These are phyloP conservation scores for Cyamopsis tetragonoloba DNA, from an alignment of 306 rosid species.

Conservation along the genomic window DNA sequence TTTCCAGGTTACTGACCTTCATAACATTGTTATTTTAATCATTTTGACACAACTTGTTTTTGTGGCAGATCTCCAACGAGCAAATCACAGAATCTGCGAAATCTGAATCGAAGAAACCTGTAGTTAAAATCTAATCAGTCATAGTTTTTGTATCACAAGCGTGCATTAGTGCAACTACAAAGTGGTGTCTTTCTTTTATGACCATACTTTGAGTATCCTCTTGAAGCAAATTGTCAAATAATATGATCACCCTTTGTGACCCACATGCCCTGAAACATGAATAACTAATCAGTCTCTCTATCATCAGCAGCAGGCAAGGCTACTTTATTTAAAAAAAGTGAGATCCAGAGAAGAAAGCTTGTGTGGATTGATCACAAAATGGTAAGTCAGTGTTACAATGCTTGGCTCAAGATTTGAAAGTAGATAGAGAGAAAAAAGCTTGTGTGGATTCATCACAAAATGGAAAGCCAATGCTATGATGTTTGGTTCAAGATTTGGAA, in stretches of 20 bases:
- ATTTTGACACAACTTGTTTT: slow-evolving; percentile 14
- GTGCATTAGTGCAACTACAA: background rate
- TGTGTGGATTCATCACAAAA: too few relatives aligned
- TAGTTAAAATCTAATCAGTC: background rate
- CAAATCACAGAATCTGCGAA: slow-evolving; percentile 31
- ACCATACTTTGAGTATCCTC: background rate
- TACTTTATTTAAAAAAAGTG: too few relatives aligned
- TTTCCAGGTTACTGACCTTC: background rate
- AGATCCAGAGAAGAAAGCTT: too few relatives aligned
- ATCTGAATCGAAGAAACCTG: background rate
- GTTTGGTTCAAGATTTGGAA: too few relatives aligned
- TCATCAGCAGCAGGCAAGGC: too few relatives aligned
- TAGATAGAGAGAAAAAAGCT: too few relatives aligned
- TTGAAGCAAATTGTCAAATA: background rate
- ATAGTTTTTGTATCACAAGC: background rate
- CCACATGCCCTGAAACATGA: background rate
- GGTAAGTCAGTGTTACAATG: too few relatives aligned
- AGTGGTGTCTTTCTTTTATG: background rate
- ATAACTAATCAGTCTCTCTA: too few relatives aligned
- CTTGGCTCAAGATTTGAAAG: too few relatives aligned
- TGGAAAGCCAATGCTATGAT: too few relatives aligned
- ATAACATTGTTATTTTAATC: slow-evolving; percentile 6
- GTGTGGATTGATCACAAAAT: too few relatives aligned
- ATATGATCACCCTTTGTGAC: background rate
- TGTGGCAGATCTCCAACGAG: slow-evolving; percentile 62